Evolutionary conservation across 306 rosid species (phyloP), one percentile per base, ranked within the genome.

Genomic region (Trichosanthes cucumerina): DNA sequence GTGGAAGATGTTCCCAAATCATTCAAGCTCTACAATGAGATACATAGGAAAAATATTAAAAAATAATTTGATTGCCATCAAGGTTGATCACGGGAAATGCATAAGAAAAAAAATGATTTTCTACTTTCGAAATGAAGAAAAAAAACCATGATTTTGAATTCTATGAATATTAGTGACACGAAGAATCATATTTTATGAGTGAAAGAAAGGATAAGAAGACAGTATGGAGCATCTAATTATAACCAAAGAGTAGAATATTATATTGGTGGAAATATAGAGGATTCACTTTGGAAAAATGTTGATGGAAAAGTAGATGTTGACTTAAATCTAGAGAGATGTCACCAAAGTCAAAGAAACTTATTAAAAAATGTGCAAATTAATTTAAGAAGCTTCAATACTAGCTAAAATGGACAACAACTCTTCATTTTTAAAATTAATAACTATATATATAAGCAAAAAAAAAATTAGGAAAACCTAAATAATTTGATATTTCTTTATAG

Each of bases 1-100:
- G 75, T 65, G 80, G 66, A 63, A 69, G 78, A 77, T 43, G 54
- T 80, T 71, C 75, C 81, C 57, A 84, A 81, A 56, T 77, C 84
- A 77, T 87, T 90, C 85, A 81, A 79, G 52, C 49, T 64, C 80
- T 78, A 62, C 46, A 62, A 41, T 43, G 79, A 77, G 72, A 69
- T 72, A 57, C 50, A 68, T 62, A 26, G 50, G 44, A 49, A 18
- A 33, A 31, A 47, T 31, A 28, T 73, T 71, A 6, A 34, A 5
- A 38, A 46, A 15, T 71, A 21, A 70, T 71, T 3, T 14, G 12
- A 46, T 46, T 7, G 10, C 13, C 57, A 24, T 7, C 7, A 3
- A 28, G 21, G 34, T 43, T 41, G 76, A 85, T 70, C 62, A 83
- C 73, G 80, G 81, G 80, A 80, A 79, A 66, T 21, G 74, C 84